Base-by-base conservation (phyloP, 495 filamentous ascomycete species). In the Lepidopterella palustris region DNA sequence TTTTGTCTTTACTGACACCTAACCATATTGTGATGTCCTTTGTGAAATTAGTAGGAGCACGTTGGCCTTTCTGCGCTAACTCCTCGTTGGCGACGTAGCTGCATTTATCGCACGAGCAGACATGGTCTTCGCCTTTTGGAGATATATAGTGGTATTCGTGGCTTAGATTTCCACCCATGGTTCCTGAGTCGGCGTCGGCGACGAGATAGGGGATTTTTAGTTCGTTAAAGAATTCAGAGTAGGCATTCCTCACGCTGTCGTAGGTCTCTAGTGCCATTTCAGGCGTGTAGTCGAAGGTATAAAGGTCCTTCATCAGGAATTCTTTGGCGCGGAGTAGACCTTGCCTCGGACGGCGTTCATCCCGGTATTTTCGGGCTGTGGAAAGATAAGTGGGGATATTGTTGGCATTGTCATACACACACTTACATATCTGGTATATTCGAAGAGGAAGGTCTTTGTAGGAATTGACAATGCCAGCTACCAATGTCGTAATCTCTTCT, bases 221-320 rank as follows among this genome's bases (percentile, higher is more conserved):
- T 59, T 95, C 89, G 40, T 87, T 72, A 61, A 98, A 96, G 26
- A 97, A 77, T 5, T 75, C 73, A 20, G 73, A 73, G 70, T 98
- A 98, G 15, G 84, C 86, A 26, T 68, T 68, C 35, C 84, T 79
- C 4, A 95, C 91, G 20, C 80, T 71, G 4, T 81, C 63, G 64
- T 98, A 98, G 1, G 93, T 96, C 45, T 83, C 74, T 1, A 89
- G 72, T 0, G 93, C 93, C 5, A 80, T 72, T 23, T 82, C 68
- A 2, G 79, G 66, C 35, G 74, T 86, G 55, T 77, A 74, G 72
- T 98, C 93, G 65, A 98, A 98, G 0, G 95, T 97, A 68, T 98
- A 98, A 0, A 98, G 81, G 71, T 98, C 93, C 73, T 98, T 98
- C 93, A 98, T 98, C 55, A 90, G 73, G 65, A 98, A 98, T 65